Evolutionary conservation across 352 stramenopile species (phyloP), one percentile per base, ranked within the genome.

Genomic region (Heterotrichella gracilis): DNA sequence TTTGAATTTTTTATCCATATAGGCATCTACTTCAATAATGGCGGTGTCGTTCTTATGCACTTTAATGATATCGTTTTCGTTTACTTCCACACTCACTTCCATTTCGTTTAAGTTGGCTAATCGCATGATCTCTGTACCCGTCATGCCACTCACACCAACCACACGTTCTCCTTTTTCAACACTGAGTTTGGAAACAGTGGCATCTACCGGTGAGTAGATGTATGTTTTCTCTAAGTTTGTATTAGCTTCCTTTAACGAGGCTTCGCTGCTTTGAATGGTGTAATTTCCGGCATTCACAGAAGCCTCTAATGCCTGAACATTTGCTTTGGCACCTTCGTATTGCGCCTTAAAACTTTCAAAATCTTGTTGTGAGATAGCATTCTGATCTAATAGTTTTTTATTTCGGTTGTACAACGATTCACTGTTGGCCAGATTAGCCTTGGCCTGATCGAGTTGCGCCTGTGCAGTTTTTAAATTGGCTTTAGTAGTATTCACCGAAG

Each of bases 61-160:
- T 53, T 53, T 53, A 53, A 53, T 53, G n/a, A 53, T 53, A 53
- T 53, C 32, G n/a, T 53, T 53, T 53, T 53, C 32, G 32, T 53
- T 53, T 9, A 53, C 32, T n/a, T 53, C 32, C 32, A 53, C 32
- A n/a, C 32, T 53, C 32, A 53, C 32, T 53, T 53, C 32, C 32
- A 53, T 53, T 53, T 53, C 32, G n/a, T 53, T 53, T 53, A 53
- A 53, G 32, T 53, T 53, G 32, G 32, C 32, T n/a, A 53, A 53
- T 17, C 32, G 32, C 9, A 53, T 9, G 32, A 53, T 53, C 32
- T 53, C 32, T 9, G 32, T 53, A n/a, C 32, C 32, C 9, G 32
- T n/a, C 32, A 53, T 53, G 32, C 32, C 32, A n/a, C 32, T 53
- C n/a, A 53, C 32, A 53, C 32, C 32, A 17, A 53, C 32, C 32